Evolutionary conservation across 2,329 filamentous ascomycete species (phyloP), one percentile per base, ranked within the genome.

Genomic region (Hypoxylon sp.): DNA sequence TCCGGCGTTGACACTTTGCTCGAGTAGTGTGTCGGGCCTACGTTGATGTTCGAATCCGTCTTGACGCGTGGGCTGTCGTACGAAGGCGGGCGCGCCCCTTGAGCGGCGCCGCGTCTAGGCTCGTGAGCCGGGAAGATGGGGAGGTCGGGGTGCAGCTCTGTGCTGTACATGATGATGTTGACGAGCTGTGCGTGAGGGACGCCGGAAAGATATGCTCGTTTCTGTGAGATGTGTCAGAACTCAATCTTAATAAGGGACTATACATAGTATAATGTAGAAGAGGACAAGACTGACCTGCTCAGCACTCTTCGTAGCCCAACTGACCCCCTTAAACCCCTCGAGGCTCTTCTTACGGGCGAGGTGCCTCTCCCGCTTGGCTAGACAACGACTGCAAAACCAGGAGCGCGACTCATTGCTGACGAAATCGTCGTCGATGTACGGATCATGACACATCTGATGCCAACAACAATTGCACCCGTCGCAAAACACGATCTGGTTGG

Each of bases 401-500:
- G 89, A 87, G 64, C 86, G 86, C 66, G 87, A 86, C 67, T 88
- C 82, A 64, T 92, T 85, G 33, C 84, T 83, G 48, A 94, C 85
- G 18, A 91, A 87, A 16, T 89, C 86, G 65, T 90, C 86, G n/a
- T 85, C 83, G 64, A 96, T 92, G 7, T 85, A 85, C 1, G 92
- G 92, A 62, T 91, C 85, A 76, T 96, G 92, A 73, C 93, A 96
- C 72, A 88, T 87, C 76, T 93, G 91, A 77, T 96, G 93, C 86
- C 93, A 96, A 42, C 89, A 87, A 28, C 84, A 83, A 75, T 93
- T 92, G 80, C 93, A 96, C 14, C 89, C 89, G 78, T 95, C 91
- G 79, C 93, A 96, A 77, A 94, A 93, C 2, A 96, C 92, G 75
- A 96, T 94, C 79, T 89, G 87, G 78, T 96, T 96, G 70, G 82